Percentiles rank a stretch among this genome's conserved stretches.
Conservation (phyloP, 2,329 filamentous ascomycete genomes). For the Penicillium rolfsii region DNA sequence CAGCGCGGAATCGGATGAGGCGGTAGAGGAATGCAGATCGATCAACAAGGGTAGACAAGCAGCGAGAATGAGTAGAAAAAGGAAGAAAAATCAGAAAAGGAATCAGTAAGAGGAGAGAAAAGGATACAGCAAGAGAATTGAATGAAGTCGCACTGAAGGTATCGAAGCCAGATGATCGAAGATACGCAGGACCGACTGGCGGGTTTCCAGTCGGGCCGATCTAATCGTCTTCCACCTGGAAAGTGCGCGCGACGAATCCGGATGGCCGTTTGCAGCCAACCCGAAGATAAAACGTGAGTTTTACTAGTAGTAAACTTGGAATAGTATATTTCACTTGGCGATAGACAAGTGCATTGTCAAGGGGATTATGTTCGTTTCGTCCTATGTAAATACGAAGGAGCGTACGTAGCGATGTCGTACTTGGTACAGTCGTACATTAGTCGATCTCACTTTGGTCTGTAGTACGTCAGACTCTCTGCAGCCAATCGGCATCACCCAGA, state of each 20-base stretch:
- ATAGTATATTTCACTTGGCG: background rate
- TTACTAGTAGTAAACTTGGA: no score
- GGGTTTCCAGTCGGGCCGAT: slow-evolving; percentile 4
- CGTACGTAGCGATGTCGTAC: slow-evolving; percentile 1
- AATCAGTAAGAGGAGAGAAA: background rate
- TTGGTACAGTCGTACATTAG: background rate
- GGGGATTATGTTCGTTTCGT: background rate
- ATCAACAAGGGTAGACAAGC: slow-evolving; percentile 1
- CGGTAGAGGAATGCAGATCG: slow-evolving; percentile 4
- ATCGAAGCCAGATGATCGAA: background rate
- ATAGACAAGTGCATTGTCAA: background rate
- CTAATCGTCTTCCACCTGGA: background rate
- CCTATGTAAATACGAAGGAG: background rate
- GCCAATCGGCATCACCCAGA: background rate
- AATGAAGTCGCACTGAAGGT: background rate
- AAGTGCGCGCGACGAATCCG: slow-evolving; percentile 23
- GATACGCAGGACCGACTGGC: background rate
- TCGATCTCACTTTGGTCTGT: background rate
- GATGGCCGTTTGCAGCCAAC: slow-evolving; percentile 28
- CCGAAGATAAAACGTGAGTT: background rate
- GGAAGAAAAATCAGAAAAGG: background rate
- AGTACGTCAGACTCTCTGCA: background rate
- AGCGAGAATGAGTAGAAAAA: background rate
- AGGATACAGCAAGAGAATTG: background rate
- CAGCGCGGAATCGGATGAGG: slow-evolving; percentile 10